A percentile compares a stretch with the other conserved stretches of the same genome.
Evolutionary conservation across 768 basidiomycete species (phyloP).

Genomic region (Boletellus sp.): DNA sequence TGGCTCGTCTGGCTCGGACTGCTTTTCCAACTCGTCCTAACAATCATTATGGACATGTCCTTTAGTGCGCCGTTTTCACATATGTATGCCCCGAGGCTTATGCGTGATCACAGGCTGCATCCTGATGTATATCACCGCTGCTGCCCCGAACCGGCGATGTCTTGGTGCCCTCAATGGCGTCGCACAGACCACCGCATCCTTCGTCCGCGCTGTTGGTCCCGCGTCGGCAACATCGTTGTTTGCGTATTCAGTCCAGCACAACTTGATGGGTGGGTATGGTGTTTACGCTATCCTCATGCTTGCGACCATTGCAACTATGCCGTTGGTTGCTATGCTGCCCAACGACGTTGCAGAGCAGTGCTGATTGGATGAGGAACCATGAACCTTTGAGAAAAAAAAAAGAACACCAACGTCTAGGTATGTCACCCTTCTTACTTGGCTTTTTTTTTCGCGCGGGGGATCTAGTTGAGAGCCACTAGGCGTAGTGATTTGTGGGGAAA

Average conservation of each 20-base stretch:
- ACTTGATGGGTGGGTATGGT: constrained; percentile 35
- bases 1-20: constrained; percentile 29
- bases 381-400: background rate
- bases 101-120: constrained; percentile 47
- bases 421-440: constrained; percentile 11
- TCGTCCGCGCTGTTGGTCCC: constrained; percentile 34
- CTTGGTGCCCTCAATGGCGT: constrained; percentile 69
- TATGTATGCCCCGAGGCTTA: constrained; percentile 2
- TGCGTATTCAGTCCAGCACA: constrained; percentile 34
- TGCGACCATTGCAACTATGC: constrained; percentile 13
- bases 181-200: constrained; percentile 28
- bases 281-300: constrained; percentile 32
- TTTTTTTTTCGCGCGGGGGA: constrained; percentile 3
- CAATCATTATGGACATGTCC: constrained; percentile 29
- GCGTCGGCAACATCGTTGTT: constrained; percentile 33
- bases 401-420: background rate
- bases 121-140: constrained; percentile 64
- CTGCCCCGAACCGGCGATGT: constrained; percentile 62
- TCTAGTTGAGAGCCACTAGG: background rate
- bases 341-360: constrained; percentile 15
- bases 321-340: constrained; percentile 21
- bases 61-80: constrained; percentile 25
- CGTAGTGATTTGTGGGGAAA: constrained; percentile 1
- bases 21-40: constrained; percentile 21
- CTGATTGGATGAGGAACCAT: constrained; percentile 5